Conservation (phyloP, 2,329 filamentous ascomycete species). For the Clonostachys byssicola region DNA sequence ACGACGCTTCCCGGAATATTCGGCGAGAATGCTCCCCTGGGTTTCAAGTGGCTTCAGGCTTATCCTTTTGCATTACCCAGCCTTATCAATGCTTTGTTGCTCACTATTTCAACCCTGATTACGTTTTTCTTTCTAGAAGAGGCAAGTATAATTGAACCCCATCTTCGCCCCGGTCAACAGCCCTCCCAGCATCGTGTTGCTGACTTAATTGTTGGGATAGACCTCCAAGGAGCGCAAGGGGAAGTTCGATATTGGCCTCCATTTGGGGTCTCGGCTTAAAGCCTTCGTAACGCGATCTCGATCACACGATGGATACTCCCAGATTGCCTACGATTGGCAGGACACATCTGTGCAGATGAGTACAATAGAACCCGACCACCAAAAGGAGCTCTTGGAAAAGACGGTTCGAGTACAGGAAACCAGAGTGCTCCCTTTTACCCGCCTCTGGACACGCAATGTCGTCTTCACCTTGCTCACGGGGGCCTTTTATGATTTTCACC, state of each 20-base stretch:
- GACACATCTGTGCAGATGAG: slow-evolving; percentile 1
- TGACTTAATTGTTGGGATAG: slow-evolving; percentile 15
- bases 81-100: slow-evolving; percentile 58
- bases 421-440: slow-evolving; percentile 26
- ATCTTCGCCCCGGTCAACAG: not conserved
- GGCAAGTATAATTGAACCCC: slow-evolving; percentile 22
- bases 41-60: slow-evolving; percentile 58
- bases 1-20: slow-evolving; percentile 59
- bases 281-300: slow-evolving; percentile 17
- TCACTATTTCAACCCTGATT: slow-evolving; percentile 47
- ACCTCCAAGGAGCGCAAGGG: slow-evolving; percentile 40
- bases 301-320: slow-evolving; percentile 19
- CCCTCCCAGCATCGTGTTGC: not conserved
- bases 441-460: slow-evolving; percentile 42
- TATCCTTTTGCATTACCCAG: slow-evolving; percentile 71
- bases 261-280: slow-evolving; percentile 24
- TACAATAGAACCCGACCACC: not conserved
- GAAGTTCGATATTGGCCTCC: slow-evolving; percentile 39
- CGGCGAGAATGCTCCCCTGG: slow-evolving; percentile 52
- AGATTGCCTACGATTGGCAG: not conserved
- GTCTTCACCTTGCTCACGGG: slow-evolving; percentile 54
- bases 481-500: slow-evolving; percentile 68
- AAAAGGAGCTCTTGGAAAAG: slow-evolving; percentile 2
- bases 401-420: slow-evolving; percentile 3
- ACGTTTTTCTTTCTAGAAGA: slow-evolving; percentile 66